Evolutionary conservation across 2,329 filamentous ascomycete genomes (phyloP).

Genomic region (Stemphylium lycopersici): DNA sequence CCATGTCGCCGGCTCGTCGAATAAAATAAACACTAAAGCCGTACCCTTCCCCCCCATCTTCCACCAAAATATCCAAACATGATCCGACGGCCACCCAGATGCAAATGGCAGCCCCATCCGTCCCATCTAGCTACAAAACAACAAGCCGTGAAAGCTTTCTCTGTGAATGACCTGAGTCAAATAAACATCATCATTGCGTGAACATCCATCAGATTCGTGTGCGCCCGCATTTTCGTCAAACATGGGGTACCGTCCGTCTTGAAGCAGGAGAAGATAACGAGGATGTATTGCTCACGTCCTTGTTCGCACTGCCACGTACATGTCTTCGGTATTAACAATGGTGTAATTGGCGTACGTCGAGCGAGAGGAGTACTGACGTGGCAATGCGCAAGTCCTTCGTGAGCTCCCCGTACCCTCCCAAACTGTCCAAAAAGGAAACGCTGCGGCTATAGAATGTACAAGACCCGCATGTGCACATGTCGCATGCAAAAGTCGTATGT

Average conservation of each 20-base stretch:
- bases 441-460: constrained; percentile 43
- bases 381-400: constrained; percentile 26
- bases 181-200: constrained; percentile 37
- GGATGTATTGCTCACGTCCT: constrained; percentile 21
- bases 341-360: constrained; percentile 14
- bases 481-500: constrained; percentile 48
- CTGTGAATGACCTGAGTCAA: constrained; percentile 19
- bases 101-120: constrained; percentile 19
- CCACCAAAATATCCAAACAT: constrained; percentile 13
- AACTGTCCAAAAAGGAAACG: constrained; percentile 34
- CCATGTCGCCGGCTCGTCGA: constrained; percentile 29
- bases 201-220: constrained; percentile 34
- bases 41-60: constrained; percentile 9
- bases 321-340: constrained; percentile 17
- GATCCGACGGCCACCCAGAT: constrained; percentile 17
- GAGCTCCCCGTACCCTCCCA: constrained; percentile 18
- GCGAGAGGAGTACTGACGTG: constrained; percentile 19
- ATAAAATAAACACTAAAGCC: constrained; percentile 36
- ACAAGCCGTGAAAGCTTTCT: constrained; percentile 26
- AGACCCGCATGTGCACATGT: constrained; percentile 44
- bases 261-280: constrained; percentile 11
- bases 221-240: constrained; percentile 38
- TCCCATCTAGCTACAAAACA: constrained; percentile 31
- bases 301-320: constrained; percentile 24
- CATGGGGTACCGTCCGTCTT: constrained; percentile 20